Evolutionary conservation across 305 asterid genomes (phyloP), one percentile per base, ranked within the genome.

Genomic region (Fraxinus baroniana): DNA sequence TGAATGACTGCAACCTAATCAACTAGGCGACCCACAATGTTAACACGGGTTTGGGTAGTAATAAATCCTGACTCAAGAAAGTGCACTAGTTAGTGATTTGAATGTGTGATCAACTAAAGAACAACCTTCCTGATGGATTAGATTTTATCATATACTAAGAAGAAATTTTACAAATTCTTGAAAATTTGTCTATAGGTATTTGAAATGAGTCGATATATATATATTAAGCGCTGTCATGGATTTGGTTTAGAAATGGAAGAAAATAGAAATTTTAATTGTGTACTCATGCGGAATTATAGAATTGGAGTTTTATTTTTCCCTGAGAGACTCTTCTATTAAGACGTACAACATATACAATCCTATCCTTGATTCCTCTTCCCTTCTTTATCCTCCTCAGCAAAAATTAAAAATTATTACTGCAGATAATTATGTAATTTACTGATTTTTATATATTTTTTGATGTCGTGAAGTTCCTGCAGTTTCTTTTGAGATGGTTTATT

Each of bases 401-500:
- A 12, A 68, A 26, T 68, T 28, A 68, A 2, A 68, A 12, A 68
- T 28, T 68, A 68, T 26, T 18, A 26, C 6, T 68, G 74, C 36
- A 28, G 17, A 28, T 28, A 68, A 28, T 68, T 26, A 2, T 64
- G 71, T 22, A 5, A 3, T 64, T 20, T 7, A 22, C 72, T 64
- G 4, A 4, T 13, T 68, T 68, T 68, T 24, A 12, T 28, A 26
- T 28, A 12, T 68, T 30, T 26, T 66, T 68, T 39, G 24, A 78
- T 28, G 81, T 26, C 30, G 7, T 7, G 52, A 41, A 12, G 1
- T 18, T 49, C 77, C 17, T 74, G 33, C 74, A 32, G 17, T 10
- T 78, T 83, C 55, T 77, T 9, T 70, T 84, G 62, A 20, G 44
- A 55, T 22, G 37, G 81, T 76, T 79, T 18, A 66, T 32, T 26